Evolutionary conservation across 108 stramenopile genomes (phyloP), one percentile per base, ranked within the genome.

Genomic region (Licmophora abbreviata): DNA sequence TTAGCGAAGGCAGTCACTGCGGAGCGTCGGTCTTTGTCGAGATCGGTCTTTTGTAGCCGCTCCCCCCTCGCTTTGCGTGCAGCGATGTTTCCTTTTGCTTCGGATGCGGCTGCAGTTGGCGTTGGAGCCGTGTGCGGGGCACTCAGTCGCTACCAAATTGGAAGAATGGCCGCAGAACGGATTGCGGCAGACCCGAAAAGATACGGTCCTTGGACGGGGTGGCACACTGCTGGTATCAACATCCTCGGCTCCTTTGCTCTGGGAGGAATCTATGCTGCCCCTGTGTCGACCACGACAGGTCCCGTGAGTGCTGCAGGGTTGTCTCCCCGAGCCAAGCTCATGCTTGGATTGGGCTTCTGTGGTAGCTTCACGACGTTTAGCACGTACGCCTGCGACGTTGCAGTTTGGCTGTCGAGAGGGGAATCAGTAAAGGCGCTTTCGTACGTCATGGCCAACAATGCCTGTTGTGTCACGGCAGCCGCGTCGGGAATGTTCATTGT

Each of bases 181-280:
- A 75, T 86, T 40, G 72, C 78, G 7, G 56, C 53, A 23, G 74
- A 86, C 65, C 78, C 75, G 21, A 63, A 66, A 15, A 49, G 58
- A 20, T 50, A 42, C 20, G 71, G 76, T 2, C 38, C 21, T 22
- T 32, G 52, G 3, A 20, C 44, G 20, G 64, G 59, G 0, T 76
- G 70, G 70, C 86, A 83, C 34, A 88, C 81, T 28, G 82, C 82
- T 31, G 82, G 73, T 3, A 81, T 88, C 26, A 88, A 88, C 51
- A 61, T 84, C n/a, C 56, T 46, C 17, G 86, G 86, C 8, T 74
- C 74, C 35, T 80, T 79, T 37, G 33, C 81, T 2, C 48, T 88
- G 41, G 86, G 82, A 23, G 66, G 64, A 10, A 59, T 88, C 11
- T 51, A 74, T 8, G 79, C 61, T 0, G 41, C 63, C 17, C 79